Base-by-base conservation (phyloP, 495 filamentous ascomycete species). In the Saxophila tyrrhenica region DNA sequence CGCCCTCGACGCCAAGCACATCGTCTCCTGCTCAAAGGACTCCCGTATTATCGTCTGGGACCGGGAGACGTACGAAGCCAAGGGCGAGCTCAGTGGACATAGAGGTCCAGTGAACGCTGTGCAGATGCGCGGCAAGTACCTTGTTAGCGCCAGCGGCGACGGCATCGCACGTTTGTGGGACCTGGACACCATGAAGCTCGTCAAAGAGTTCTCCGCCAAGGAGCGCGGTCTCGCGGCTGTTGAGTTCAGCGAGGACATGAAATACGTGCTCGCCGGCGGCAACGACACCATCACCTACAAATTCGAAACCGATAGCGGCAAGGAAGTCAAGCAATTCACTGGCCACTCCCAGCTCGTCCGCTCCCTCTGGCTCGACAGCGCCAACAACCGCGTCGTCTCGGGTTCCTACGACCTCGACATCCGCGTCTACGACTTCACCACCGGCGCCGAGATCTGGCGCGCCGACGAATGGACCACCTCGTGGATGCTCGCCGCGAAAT, bases 21-120 rank as follows among this genome's bases (percentile, higher is more conserved):
- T 98, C 57, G 83, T 97, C 17, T 95, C 90, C 22, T 96, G 91
- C 72, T 94, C 87, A 58, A 97, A 97, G 69, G 92, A 98, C 70
- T 79, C 82, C 39, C 86, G 78, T 13, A 89, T 98, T 64, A 89
- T 86, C 67, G 80, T 97, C 19, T 98, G 92, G 92, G 86, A 95
- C 60, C 85, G 91, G 47, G 68, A 75, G 13, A 92, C 86, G 0
- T 85, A 86, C 42, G 71, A 70, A 2, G 72, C 89, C 20, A 67
- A 92, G 42, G 83, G 83, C 56, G 84, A 83, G 60, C 75, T 98
- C 39, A 74, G 75, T 39, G 92, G 91, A 3, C 92, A 98, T 68
- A 71, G 75, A 0, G 94, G 89, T 0, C 92, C 92, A 2, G 92
- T 98, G 44, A 98, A 98, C 61, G 92, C 92, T 9, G 86, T 98